phyloP scores from a whole-genome alignment of 176 grass and related monocot species.

The Carex myosuroides region DNA sequence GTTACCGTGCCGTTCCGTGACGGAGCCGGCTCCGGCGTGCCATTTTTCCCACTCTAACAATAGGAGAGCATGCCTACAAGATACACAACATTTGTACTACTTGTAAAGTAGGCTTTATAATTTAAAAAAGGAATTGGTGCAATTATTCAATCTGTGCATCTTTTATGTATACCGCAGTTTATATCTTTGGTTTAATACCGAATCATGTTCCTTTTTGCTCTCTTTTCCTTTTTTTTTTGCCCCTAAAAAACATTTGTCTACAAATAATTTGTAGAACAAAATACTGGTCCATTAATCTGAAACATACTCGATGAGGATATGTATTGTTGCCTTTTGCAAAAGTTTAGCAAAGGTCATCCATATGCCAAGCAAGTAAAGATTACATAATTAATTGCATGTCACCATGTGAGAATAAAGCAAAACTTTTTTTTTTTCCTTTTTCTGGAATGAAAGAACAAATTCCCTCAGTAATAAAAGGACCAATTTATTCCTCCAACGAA shows the following conservation, averaged over 20 bases:
- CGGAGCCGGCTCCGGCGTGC: no score
- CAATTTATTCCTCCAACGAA: conserved; percentile 10
- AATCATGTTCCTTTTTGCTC: neutral
- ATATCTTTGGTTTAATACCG: neutral
- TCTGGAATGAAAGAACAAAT: conserved; percentile 19
- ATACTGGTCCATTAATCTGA: neutral
- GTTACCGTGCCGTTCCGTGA: no score
- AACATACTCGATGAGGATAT: neutral
- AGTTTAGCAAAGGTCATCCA: neutral
- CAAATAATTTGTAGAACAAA: neutral
- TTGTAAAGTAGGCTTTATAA: neutral
- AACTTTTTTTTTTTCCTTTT: neutral
- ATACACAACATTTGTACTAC: neutral
- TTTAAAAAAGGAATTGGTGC: neutral
- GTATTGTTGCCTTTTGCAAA: neutral
- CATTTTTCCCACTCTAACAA: no score
- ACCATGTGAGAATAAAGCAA: conserved; percentile 18
- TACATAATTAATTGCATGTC: conserved; percentile 9
- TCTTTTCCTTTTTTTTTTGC: neutral
- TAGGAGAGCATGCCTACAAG: neutral
- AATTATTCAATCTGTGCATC: neutral
- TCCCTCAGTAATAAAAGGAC: conserved; percentile 16
- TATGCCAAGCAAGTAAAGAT: conserved; percentile 1
- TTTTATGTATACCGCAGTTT: neutral
- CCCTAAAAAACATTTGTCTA: neutral